Base-by-base conservation (phyloP, 192 early-diverging fungal species). In the Coemansia sp. region DNA sequence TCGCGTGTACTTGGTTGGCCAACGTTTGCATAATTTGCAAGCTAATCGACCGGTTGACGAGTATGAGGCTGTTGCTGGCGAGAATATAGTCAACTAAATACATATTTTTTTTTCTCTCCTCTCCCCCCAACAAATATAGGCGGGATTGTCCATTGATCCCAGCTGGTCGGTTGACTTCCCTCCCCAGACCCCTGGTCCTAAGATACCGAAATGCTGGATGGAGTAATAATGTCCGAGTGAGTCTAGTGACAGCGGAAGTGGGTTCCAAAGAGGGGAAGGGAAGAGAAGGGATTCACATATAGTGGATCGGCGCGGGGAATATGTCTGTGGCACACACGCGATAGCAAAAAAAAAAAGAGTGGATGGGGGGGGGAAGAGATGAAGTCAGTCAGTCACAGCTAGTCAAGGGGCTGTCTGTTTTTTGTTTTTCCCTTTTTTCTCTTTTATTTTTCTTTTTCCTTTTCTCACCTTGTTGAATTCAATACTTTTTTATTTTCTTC, bases 1-100 rank as follows among this genome's bases (percentile, higher is more conserved):
- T 46, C 93, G 93, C 52, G 87, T 89, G 55, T 99, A 93, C 67
- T 80, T 96, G 38, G 90, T 96, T 55, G 97, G 97, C 12, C 86
- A 89, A 38, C 84, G 85, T 74, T 82, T 98, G 69, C 94, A 95
- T 73, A 98, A 98, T 79, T 66, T 96, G 61, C 84, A 33, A 5
- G 86, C 27, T 31, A 51, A 16, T 24, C 22, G 24, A 20, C 34
- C 61, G 4, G 22, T 6, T 6, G 61, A 41, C 5, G 57, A 33
- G 31, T 33, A 31, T 20, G 54, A 57, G 5, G 38, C 31, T 54
- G 60, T 11, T 63, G 43, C 11, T 24, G 61, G 34, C 0, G 60
- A 65, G 10, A 24, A 36, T 31, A 36, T 65, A 43, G 13, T 62
- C 31, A 55, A 24, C 11, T 27, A n/a, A 18, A 38, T 54, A 33